Base-by-base conservation (phyloP, 345 rosid genomes). In the Cardamine resedifolia region DNA sequence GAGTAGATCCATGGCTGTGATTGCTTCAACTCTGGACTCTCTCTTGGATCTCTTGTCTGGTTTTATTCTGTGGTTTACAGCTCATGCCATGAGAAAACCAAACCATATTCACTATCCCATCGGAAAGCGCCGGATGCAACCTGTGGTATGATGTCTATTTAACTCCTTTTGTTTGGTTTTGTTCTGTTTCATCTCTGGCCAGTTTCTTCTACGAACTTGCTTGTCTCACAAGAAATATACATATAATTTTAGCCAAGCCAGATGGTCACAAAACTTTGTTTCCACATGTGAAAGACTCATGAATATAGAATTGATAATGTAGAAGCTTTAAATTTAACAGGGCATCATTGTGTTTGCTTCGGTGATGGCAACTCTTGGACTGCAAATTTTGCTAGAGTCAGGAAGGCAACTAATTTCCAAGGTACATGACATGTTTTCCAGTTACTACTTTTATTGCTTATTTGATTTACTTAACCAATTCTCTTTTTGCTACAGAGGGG, bases 11-110 rank as follows among this genome's bases (percentile, higher is more conserved):
- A 62, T 89, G 81, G 98, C 96, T 28, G 96, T 89, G 4, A 88
- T 92, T 65, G 98, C 98, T 51, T 92, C 98, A 14, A 92, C 98
- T 66, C 44, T 89, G 67, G 98, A 92, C 74, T 92, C 98, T 48
- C 85, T 89, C 36, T 77, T 92, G 80, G 98, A 92, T 80, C 92
- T 92, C 24, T 68, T 92, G 57, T 89, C 92, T 10, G 96, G 98
- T 16, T 88, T 92, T 60, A 92, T 92, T 45, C 81, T 92, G 23
- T 89, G 98, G 96, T 92, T 92, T 79, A 92, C 98, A 7, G 81
- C 92, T 50, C 63, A 86, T 59, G 94, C 94, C 65, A 92, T 92
- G 96, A 88, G 69, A 28, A 88, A 78, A 43, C 96, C 94, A n/a
- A 92, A 92, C 68, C 89, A 79, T 0, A 85, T 81, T 76, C 72